phyloP scores from a whole-genome alignment of 2,329 filamentous ascomycete genomes.

The Alternaria triticimaculans region DNA sequence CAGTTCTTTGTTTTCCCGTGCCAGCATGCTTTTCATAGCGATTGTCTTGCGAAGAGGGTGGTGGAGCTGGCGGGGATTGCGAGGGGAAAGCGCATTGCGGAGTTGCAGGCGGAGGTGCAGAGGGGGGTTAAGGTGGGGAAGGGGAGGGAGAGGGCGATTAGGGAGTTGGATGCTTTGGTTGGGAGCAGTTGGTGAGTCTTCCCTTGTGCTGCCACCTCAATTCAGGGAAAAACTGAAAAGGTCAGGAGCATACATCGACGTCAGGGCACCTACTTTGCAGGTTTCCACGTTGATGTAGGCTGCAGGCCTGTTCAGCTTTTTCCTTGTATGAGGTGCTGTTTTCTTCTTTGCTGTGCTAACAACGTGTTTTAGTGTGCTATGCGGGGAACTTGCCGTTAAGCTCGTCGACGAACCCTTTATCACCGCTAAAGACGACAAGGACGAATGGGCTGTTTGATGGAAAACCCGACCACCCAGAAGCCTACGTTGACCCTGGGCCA shows the following conservation, averaged over 20 bases:
- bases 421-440: conserved; percentile 70
- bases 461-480: not conserved
- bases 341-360: too few species aligned
- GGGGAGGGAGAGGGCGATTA: conserved; percentile 81
- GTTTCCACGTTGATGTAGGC: too few species aligned
- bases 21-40: conserved; percentile 96
- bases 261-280: too few species aligned
- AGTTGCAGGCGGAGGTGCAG: conserved; percentile 83
- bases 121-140: conserved; percentile 73
- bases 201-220: too few species aligned
- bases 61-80: conserved; percentile 79
- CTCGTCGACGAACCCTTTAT: conserved; percentile 94
- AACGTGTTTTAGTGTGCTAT: conserved; percentile 72
- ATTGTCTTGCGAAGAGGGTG: conserved; percentile 87
- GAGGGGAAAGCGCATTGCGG: conserved; percentile 79
- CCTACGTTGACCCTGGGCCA: not conserved
- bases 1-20: conserved; percentile 99
- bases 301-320: too few species aligned
- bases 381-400: conserved; percentile 93
- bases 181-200: conserved; percentile 80
- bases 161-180: conserved; percentile 89
- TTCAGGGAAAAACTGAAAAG: too few species aligned
- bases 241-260: too few species aligned
- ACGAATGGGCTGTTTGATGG: conserved; percentile 74
- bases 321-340: too few species aligned